Evolutionary conservation across 108 stramenopile genomes (phyloP), one percentile per base, ranked within the genome.

Genomic region (Bacterosira constricta): DNA sequence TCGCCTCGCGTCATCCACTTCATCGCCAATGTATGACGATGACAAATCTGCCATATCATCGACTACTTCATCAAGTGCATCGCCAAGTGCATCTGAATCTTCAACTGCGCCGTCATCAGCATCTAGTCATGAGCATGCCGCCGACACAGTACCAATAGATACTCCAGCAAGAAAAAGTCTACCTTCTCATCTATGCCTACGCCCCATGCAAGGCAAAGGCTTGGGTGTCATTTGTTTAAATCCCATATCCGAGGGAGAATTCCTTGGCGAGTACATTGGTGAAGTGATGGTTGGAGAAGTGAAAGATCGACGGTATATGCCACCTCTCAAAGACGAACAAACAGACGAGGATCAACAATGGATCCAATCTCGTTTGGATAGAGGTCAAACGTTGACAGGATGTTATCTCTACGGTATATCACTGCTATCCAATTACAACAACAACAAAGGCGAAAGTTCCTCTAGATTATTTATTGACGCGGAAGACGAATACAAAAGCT

Each of bases 181-280:
- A 23, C 72, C 72, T 8, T 52, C 63, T 52, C 51, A 65, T 65
- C 63, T 73, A 8, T 54, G 51, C 2, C 39, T 73, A 21, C 34
- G 30, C 41, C 62, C 49, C 5, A 65, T 73, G 10, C 39, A 51
- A 1, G 72, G 72, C 7, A 73, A 73, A 56, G 72, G 72, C 12
- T 25, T 73, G 6, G 72, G 72, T 1, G 64, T 73, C 1, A 41
- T 73, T 4, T 39, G 38, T 5, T 39, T 39, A 11, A 59, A 59
- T 11, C 18, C 57, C 7, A 38, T 63, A 5, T 35, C 44, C 26
- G 41, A 39, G 38, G 55, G 64, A 23, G 44, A 47, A 23, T 53
- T 71, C 18, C 56, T 81, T 1, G 80, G 75, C 1, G 75, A 81
- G 20, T 81, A 81, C 63, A 69, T 51, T 21, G 80, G 80, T 17